phyloP scores from a whole-genome alignment of 2,329 filamentous ascomycete genomes.

The Fusarium nygamai region DNA sequence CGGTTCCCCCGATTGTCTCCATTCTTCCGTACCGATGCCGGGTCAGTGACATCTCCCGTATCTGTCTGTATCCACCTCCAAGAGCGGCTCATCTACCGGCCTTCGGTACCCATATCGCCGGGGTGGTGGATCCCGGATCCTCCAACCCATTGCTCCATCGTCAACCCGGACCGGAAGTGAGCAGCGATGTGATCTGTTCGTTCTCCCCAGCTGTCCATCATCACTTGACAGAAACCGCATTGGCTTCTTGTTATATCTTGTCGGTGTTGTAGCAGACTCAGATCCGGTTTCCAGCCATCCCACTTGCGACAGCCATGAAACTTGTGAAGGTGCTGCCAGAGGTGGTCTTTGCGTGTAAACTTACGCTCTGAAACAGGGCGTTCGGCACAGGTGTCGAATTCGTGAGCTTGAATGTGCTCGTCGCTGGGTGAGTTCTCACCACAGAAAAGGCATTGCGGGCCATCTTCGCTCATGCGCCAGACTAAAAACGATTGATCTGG shows the following conservation, averaged over 20 bases:
- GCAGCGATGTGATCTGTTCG: conserved; percentile 43
- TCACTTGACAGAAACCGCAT: conserved; percentile 45
- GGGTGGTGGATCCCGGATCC: conserved; percentile 37
- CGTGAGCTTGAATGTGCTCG: conserved; percentile 52
- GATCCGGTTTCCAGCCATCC: conserved; percentile 59
- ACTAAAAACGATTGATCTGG: conserved; percentile 54
- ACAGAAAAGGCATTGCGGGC: conserved; percentile 54
- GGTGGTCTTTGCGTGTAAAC: conserved; percentile 55
- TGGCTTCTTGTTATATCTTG: conserved; percentile 42
- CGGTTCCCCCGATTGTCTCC: conserved; percentile 13
- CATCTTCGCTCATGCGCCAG: conserved; percentile 58
- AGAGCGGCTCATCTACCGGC: neutral
- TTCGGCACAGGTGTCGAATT: conserved; percentile 61
- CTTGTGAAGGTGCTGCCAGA: conserved; percentile 55
- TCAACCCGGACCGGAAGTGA: conserved; percentile 45
- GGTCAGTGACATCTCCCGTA: conserved; percentile 2
- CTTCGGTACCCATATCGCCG: conserved; percentile 19
- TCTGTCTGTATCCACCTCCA: neutral
- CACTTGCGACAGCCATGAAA: conserved; percentile 57
- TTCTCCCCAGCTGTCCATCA: conserved; percentile 43
- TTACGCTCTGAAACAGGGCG: conserved; percentile 54
- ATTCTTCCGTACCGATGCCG: conserved; percentile 18
- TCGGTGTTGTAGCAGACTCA: conserved; percentile 46
- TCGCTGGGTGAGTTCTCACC: conserved; percentile 47
- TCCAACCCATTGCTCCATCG: conserved; percentile 43